A percentile compares a stretch with the other conserved stretches of the same genome.
Evolutionary conservation across 2,329 filamentous ascomycete species (phyloP).

Genomic region (Berkeleyomyces basicola): DNA sequence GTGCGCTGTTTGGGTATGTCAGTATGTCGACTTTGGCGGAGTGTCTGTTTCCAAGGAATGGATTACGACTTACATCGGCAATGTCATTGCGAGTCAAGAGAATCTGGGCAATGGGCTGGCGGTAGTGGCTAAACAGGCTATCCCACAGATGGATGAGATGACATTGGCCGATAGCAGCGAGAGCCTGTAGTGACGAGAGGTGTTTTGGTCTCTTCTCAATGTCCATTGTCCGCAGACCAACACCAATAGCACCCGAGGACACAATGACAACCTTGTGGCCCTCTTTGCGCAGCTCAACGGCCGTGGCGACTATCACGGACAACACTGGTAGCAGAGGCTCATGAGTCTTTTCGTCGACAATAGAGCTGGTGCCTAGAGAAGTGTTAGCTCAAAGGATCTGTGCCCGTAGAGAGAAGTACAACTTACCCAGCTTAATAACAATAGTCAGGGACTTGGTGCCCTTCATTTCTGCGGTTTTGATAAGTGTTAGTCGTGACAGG

Average conservation of each 20-base stretch:
- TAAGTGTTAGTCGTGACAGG: not conserved
- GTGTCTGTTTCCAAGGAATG: not conserved
- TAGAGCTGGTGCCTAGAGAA: constrained; percentile 78
- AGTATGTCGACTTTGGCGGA: not conserved
- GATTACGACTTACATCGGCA: constrained; percentile 50
- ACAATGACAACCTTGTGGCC: constrained; percentile 92
- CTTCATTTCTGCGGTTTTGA: constrained; percentile 40
- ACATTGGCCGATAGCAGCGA: constrained; percentile 92
- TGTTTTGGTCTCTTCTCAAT: constrained; percentile 77
- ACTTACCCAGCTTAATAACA: constrained; percentile 74
- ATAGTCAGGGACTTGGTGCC: constrained; percentile 50
- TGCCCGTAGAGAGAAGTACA: not conserved
- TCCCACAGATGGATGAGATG: constrained; percentile 93
- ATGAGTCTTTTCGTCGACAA: constrained; percentile 90
- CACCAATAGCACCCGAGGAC: constrained; percentile 91
- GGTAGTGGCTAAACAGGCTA: constrained; percentile 70
- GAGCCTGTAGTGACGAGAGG: constrained; percentile 75
- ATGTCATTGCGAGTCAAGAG: constrained; percentile 91
- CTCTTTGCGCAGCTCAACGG: constrained; percentile 70
- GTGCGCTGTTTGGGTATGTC: constrained; percentile 41
- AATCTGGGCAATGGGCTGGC: constrained; percentile 87
- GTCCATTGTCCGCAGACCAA: constrained; percentile 81
- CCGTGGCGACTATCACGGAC: constrained; percentile 86
- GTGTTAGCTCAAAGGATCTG: not conserved
- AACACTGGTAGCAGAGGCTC: constrained; percentile 84